phyloP scores from a whole-genome alignment of 345 rosid species.

The Camelina sativa region DNA sequence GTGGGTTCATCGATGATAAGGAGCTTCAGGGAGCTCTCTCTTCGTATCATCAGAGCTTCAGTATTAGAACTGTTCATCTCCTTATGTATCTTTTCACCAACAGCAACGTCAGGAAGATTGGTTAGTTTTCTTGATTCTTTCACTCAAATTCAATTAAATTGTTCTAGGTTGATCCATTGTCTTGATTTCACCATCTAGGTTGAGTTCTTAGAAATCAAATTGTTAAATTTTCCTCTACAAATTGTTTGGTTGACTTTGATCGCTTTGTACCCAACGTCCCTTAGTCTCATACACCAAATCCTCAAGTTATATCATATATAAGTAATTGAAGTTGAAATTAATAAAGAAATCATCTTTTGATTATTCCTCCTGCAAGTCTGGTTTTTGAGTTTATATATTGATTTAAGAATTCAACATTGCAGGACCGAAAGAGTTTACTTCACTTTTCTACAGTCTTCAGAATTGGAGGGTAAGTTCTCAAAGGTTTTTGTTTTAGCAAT shows the following conservation, averaged over 20 bases:
- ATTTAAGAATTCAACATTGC: constrained; percentile 25
- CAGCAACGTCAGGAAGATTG: constrained; percentile 75
- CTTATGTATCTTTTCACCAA: constrained; percentile 87
- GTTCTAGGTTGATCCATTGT: neutral
- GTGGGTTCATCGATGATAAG: constrained; percentile 85
- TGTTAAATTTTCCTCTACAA: neutral
- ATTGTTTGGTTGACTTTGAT: constrained; percentile 26
- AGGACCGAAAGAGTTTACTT: constrained; percentile 88
- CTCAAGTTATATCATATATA: neutral
- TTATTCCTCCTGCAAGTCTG: constrained; percentile 13
- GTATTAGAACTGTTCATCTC: constrained; percentile 83
- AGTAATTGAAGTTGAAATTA: neutral
- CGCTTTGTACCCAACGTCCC: no score
- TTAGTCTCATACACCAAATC: constrained; percentile 13
- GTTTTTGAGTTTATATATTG: constrained; percentile 6
- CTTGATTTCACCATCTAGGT: constrained; percentile 16
- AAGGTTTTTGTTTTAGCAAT: neutral
- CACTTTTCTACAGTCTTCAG: constrained; percentile 90
- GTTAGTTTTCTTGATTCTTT: constrained; percentile 47
- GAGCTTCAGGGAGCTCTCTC: constrained; percentile 91
- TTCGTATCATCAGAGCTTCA: constrained; percentile 77
- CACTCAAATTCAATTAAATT: neutral
- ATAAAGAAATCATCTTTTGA: neutral
- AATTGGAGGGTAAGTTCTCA: constrained; percentile 77
- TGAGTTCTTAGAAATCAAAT: neutral